Evolutionary conservation across 768 basidiomycete genomes (phyloP).

Genomic region (Glaciozyma antarctica): DNA sequence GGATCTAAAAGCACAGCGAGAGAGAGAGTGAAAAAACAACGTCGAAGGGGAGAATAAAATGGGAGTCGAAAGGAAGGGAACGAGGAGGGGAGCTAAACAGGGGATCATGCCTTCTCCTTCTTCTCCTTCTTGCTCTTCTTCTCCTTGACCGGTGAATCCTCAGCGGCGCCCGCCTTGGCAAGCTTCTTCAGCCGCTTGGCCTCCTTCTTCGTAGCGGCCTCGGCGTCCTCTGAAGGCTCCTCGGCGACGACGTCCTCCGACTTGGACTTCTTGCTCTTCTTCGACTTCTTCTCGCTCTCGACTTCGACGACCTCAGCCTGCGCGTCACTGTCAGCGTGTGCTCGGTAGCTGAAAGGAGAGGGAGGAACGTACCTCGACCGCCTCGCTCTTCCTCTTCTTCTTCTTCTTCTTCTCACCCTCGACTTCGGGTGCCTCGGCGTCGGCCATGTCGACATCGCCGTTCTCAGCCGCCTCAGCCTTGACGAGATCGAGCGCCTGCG

Average conservation of each 20-base stretch:
- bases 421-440: conserved; percentile 35
- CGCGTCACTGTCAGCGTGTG: not conserved
- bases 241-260: not conserved
- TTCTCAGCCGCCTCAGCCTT: conserved; percentile 21
- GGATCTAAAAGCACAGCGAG: too few relatives aligned
- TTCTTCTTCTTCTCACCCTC: conserved; percentile 26
- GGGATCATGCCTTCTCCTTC: not conserved
- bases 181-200: not conserved
- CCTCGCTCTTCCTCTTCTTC: conserved; percentile 17
- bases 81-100: too few relatives aligned
- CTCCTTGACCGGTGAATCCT: not conserved
- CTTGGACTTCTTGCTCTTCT: conserved; percentile 23
- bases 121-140: not conserved
- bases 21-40: too few relatives aligned
- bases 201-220: not conserved
- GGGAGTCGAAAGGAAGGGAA: too few relatives aligned
- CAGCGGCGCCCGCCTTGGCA: not conserved
- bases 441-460: conserved; percentile 15
- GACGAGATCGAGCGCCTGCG: conserved; percentile 15
- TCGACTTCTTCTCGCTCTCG: conserved; percentile 9
- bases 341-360: too few relatives aligned
- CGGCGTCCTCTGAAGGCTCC: not conserved
- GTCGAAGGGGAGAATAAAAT: too few relatives aligned
- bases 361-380: not conserved
- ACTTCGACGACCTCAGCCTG: conserved; percentile 13